Evolutionary conservation across 1,284 basidiomycete species (phyloP).

Genomic region (Tranzscheliella williamsii): DNA sequence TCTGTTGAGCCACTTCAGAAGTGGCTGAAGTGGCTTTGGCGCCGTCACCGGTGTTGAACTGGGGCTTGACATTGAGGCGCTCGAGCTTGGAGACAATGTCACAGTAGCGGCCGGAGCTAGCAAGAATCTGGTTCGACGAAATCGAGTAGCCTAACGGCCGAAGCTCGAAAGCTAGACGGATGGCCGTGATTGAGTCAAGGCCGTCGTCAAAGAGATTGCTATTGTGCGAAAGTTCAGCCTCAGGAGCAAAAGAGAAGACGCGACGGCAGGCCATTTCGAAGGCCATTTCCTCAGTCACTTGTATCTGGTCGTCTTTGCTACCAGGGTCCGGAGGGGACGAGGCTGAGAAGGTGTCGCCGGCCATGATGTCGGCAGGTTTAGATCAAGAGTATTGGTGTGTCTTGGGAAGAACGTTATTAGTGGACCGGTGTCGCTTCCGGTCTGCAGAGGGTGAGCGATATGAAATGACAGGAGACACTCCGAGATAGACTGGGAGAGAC

Average conservation of each 20-base stretch:
- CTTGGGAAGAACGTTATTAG: too few relatives aligned
- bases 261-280: background rate
- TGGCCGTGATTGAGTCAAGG: background rate
- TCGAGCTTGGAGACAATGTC: background rate
- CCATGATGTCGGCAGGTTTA: too few relatives aligned
- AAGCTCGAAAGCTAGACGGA: background rate
- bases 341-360: too few relatives aligned
- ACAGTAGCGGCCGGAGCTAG: background rate
- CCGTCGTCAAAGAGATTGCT: background rate
- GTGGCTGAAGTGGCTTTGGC: background rate
- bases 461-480: too few relatives aligned
- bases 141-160: background rate
- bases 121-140: background rate
- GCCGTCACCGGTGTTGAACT: background rate
- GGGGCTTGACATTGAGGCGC: background rate
- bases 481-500: too few relatives aligned
- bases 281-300: too few relatives aligned
- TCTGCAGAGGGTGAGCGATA: too few relatives aligned
- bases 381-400: too few relatives aligned
- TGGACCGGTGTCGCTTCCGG: too few relatives aligned
- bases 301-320: too few relatives aligned
- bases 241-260: background rate
- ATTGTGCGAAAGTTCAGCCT: background rate
- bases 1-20: background rate
- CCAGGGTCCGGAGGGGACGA: too few relatives aligned